phyloP scores from a whole-genome alignment of 2,329 filamentous ascomycete species.

The Alternaria arbusti region DNA sequence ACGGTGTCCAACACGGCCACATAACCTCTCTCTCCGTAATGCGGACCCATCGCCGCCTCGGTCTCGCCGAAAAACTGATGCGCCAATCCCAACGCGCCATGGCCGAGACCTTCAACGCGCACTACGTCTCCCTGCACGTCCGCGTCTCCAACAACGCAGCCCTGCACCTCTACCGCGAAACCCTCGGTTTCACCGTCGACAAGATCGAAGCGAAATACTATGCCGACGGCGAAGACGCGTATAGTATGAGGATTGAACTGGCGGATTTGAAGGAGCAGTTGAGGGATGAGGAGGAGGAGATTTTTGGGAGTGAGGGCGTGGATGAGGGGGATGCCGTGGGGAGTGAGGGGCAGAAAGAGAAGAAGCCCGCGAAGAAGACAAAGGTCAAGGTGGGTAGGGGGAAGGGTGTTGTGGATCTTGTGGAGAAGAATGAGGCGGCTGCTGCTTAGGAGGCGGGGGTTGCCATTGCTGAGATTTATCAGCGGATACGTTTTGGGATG shows the following conservation, averaged over 20 bases:
- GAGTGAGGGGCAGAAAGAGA: constrained; percentile 42
- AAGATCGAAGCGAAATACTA: constrained; percentile 86
- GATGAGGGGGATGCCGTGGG: constrained; percentile 46
- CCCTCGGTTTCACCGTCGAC: constrained; percentile 35
- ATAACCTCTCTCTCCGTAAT: constrained; percentile 96
- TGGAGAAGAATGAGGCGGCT: constrained; percentile 69
- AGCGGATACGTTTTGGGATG: not conserved
- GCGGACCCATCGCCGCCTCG: constrained; percentile 89
- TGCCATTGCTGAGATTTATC: not conserved
- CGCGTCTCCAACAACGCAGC: constrained; percentile 92
- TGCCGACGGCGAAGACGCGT: constrained; percentile 96
- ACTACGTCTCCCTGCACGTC: constrained; percentile 95
- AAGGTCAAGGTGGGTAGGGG: constrained; percentile 82
- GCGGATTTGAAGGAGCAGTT: constrained; percentile 63
- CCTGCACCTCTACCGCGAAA: constrained; percentile 85
- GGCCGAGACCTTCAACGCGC: constrained; percentile 90
- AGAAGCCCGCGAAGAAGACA: constrained; percentile 50
- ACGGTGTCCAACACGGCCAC: constrained; percentile 91
- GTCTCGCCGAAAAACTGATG: constrained; percentile 97
- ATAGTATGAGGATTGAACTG: constrained; percentile 89
- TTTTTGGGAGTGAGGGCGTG: constrained; percentile 42
- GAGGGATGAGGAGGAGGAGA: constrained; percentile 45
- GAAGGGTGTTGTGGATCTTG: constrained; percentile 79
- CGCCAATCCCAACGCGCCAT: constrained; percentile 94
- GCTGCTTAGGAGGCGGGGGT: constrained; percentile 7